Percentiles rank a stretch among this genome's conserved stretches.
phyloP scores from a whole-genome alignment of 139 green algal species.

The Auxenochlorella pyrenoidosa region DNA sequence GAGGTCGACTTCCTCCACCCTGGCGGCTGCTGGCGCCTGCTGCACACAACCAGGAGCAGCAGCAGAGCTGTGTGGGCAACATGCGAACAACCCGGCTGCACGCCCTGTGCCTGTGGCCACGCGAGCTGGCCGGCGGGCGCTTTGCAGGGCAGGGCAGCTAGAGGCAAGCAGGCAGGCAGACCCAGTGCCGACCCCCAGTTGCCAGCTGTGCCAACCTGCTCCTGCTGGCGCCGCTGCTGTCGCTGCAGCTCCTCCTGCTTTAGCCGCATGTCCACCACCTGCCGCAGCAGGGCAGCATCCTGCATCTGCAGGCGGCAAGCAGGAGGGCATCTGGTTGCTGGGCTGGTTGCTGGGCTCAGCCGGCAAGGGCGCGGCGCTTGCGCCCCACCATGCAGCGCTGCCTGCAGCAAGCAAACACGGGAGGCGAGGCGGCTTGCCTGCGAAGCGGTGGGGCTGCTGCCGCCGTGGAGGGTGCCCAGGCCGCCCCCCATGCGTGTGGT shows the following conservation, averaged over 20 bases:
- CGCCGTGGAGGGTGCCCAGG: not conserved
- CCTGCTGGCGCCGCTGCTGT: not conserved
- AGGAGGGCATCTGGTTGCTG: not conserved
- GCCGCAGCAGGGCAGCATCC: not conserved
- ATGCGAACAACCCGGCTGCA: not conserved
- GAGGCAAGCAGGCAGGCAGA: not conserved
- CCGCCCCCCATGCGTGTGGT: not conserved
- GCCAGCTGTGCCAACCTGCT: too few species aligned
- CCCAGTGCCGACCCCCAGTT: too few species aligned
- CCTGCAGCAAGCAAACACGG: too few species aligned
- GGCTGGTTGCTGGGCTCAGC: not conserved
- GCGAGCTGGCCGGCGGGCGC: not conserved
- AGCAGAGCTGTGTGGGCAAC: not conserved
- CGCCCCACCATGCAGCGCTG: too few species aligned
- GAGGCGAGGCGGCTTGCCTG: not conserved
- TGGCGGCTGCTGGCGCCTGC: not conserved
- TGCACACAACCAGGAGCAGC: not conserved
- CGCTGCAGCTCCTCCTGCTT: not conserved
- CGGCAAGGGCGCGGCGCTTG: too few species aligned
- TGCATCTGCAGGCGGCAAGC: not conserved
- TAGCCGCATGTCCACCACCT: not conserved
- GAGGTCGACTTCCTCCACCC: slow-evolving; percentile 21
- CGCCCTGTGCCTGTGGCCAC: not conserved
- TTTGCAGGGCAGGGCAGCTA: not conserved
- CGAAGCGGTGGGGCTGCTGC: not conserved